Base-by-base conservation (phyloP, 2,329 filamentous ascomycete genomes). In the Hypoxylon sp. region DNA sequence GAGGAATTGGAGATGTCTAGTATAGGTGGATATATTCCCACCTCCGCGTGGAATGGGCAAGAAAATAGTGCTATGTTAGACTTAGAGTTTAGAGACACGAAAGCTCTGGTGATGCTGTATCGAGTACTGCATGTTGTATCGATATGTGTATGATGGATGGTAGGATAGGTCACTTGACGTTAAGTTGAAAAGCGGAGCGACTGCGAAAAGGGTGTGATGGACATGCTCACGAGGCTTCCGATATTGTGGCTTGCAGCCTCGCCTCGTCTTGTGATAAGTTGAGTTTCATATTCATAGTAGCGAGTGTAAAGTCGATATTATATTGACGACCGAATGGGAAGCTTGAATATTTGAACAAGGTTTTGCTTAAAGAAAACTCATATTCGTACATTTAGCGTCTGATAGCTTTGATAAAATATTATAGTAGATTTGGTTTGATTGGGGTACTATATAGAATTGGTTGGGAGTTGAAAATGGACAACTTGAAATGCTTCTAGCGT, bases 171-270 rank as follows among this genome's bases (percentile, higher is more conserved):
- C 57, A 58, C 45, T 60, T 60, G 57, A 58, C 31, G 45, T 32
- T 34, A 17, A 29, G 45, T 23, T 35, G 37, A 48, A 48, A 52
- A 54, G 57, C 49, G 48, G 46, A 56, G 34, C 17, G 30, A 12
- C 20, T 19, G 27, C 27, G 29, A 52, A 55, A 51, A 60, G 54
- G 57, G 57, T 60, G 57, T 58, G 57, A 45, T 55, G 48, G 25
- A 29, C 29, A 48, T 52, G 57, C 45, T 60, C 57, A 60, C 55
- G 57, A 58, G 57, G 54, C 41, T 53, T 48, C 26, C 35, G 29
- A 42, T 32, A 37, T 32, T 31, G 31, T 31, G 35, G 34, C 17
- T 13, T 30, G 38, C 34, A 57, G 50, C 49, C 49, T 59, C n/a
- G n/a, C n/a, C n/a, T 44, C 9, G 49, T 51, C 56, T 37, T 45